These are phyloP conservation scores for Gigaspora rosea DNA, from an alignment of 192 early-diverging fungal species.

Conservation along the genomic window DNA sequence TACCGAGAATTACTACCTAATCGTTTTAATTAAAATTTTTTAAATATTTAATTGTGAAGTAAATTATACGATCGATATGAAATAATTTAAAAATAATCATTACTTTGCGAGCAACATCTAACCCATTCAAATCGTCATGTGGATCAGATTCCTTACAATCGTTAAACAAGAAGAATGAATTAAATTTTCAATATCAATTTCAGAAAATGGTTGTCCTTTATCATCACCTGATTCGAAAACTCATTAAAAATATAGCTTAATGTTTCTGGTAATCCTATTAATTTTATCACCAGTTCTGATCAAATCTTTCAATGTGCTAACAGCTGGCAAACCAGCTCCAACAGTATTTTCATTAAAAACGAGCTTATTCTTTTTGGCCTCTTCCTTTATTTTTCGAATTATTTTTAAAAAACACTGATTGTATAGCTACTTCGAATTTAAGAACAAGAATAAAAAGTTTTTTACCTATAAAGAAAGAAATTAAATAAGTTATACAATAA, in stretches of 20 bases:
- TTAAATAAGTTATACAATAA: slow-evolving; percentile 19
- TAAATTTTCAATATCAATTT: slow-evolving; percentile 61
- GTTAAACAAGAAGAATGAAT: not conserved
- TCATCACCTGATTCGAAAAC: slow-evolving; percentile 70
- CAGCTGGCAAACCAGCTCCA: slow-evolving; percentile 93
- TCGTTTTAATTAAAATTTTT: not conserved
- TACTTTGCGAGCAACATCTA: slow-evolving; percentile 98
- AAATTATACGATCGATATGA: not conserved
- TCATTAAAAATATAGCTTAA: slow-evolving; percentile 98
- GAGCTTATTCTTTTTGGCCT: slow-evolving; percentile 51
- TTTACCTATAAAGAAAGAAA: slow-evolving; percentile 9
- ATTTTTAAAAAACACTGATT: slow-evolving; percentile 9
- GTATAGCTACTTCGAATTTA: not conserved
- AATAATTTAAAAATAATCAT: not conserved
- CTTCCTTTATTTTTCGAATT: slow-evolving; percentile 23
- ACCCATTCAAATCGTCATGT: slow-evolving; percentile 96
- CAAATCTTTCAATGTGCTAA: slow-evolving; percentile 87
- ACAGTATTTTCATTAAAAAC: slow-evolving; percentile 95
- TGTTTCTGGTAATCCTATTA: slow-evolving; percentile 89
- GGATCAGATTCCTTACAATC: slow-evolving; percentile 86
- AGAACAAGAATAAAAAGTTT: slow-evolving; percentile 13
- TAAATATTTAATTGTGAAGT: not conserved
- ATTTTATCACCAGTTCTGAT: slow-evolving; percentile 93
- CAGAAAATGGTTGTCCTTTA: slow-evolving; percentile 71
- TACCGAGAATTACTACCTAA: slow-evolving; percentile 80